These are phyloP conservation scores for Rhizopus microsporus DNA, from an alignment of 371 early-diverging fungal genomes.

Conservation along the genomic window DNA sequence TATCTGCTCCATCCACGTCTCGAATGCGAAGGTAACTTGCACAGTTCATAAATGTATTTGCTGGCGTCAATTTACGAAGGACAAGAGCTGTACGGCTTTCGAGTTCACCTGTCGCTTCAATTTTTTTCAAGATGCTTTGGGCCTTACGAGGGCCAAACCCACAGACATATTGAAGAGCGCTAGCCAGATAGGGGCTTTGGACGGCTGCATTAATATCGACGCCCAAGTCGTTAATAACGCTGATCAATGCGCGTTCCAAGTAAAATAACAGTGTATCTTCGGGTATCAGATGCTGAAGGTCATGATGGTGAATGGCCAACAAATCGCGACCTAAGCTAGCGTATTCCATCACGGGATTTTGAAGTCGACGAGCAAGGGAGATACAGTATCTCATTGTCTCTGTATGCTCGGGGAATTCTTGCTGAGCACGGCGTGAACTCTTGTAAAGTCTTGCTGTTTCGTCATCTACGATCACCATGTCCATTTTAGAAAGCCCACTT, in stretches of 20 bases:
- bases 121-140: slow-evolving; percentile 60
- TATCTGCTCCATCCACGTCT: slow-evolving; percentile 58
- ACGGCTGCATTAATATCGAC: slow-evolving; percentile 88
- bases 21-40: slow-evolving; percentile 88
- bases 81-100: slow-evolving; percentile 77
- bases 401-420: slow-evolving; percentile 71
- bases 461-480: slow-evolving; percentile 74
- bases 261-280: slow-evolving; percentile 64
- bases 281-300: slow-evolving; percentile 72
- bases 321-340: slow-evolving; percentile 80
- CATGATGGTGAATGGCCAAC: slow-evolving; percentile 70
- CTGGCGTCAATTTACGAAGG: slow-evolving; percentile 62
- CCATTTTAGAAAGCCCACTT: slow-evolving; percentile 25
- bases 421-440: slow-evolving; percentile 70
- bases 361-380: slow-evolving; percentile 81
- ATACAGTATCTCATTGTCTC: slow-evolving; percentile 86
- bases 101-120: slow-evolving; percentile 52
- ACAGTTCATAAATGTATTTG: slow-evolving; percentile 90
- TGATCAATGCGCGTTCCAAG: slow-evolving; percentile 88
- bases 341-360: slow-evolving; percentile 86
- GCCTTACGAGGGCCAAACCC: slow-evolving; percentile 97
- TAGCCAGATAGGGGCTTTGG: slow-evolving; percentile 65
- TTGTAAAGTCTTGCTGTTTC: slow-evolving; percentile 87
- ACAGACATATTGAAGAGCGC: slow-evolving; percentile 84
- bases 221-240: slow-evolving; percentile 83